Percentiles rank a stretch among this genome's conserved stretches.
These are phyloP conservation scores for Chalaropsis thielavioides DNA, from an alignment of 2,329 filamentous ascomycete genomes.

Conservation along the genomic window DNA sequence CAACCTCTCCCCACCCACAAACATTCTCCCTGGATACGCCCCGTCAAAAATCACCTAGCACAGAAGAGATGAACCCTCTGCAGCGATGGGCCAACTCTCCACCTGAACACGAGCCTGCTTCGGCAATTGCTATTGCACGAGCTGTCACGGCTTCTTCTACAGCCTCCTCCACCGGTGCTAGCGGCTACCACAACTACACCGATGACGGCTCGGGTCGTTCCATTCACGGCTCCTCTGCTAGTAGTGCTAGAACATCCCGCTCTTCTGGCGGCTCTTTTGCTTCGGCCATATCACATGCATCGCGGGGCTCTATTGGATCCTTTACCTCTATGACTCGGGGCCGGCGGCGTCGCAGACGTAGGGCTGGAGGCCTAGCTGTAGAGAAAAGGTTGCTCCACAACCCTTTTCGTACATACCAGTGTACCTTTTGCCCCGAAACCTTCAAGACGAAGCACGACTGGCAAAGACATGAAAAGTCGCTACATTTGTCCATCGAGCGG, in stretches of 20 bases:
- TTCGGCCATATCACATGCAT: constrained; percentile 44
- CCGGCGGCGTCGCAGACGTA: constrained; percentile 36
- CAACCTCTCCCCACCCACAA: constrained; percentile 47
- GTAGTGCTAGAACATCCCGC: constrained; percentile 46
- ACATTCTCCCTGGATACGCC: constrained; percentile 61
- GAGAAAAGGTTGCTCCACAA: constrained; percentile 27
- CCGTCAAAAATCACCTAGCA: constrained; percentile 39
- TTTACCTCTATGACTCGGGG: constrained; percentile 33
- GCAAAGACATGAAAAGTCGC: constrained; percentile 56
- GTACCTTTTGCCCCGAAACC: constrained; percentile 54
- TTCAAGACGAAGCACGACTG: constrained; percentile 56
- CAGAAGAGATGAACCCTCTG: constrained; percentile 40
- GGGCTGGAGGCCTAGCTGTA: constrained; percentile 24
- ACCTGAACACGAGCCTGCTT: constrained; percentile 45
- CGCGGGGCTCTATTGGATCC: constrained; percentile 41
- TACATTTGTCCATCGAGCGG: constrained; percentile 48
- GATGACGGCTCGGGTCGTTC: constrained; percentile 48
- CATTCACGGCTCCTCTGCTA: constrained; percentile 41
- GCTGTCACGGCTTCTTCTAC: constrained; percentile 40
- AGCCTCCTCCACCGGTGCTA: constrained; percentile 41
- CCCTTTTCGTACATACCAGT: constrained; percentile 46
- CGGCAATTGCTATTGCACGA: constrained; percentile 42
- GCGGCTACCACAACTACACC: constrained; percentile 39
- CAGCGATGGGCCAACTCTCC: constrained; percentile 47
- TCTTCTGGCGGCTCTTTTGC: constrained; percentile 44